A percentile compares a stretch with the other conserved stretches of the same genome.
phyloP scores from a whole-genome alignment of 1,284 basidiomycete species.

The Irpex rosettiformis region DNA sequence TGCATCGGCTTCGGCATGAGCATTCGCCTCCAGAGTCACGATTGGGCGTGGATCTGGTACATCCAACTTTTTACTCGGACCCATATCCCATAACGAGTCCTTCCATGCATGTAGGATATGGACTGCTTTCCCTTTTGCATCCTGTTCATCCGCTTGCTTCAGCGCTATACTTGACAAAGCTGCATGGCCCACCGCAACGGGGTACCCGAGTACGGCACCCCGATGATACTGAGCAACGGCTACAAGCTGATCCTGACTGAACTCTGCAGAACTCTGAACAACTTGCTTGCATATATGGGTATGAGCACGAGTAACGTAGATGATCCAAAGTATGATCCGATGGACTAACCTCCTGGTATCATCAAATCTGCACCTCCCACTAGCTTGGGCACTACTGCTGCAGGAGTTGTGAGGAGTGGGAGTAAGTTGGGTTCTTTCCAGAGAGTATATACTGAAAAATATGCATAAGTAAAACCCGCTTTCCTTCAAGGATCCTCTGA shows the following conservation, averaged over 20 bases:
- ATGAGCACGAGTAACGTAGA: too few species aligned
- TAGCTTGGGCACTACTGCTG: slow-evolving; percentile 60
- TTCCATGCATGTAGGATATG: slow-evolving; percentile 67
- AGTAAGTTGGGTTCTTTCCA: slow-evolving; percentile 69
- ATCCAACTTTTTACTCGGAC: slow-evolving; percentile 52
- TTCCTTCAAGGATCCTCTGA: background rate
- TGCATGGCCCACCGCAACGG: slow-evolving; percentile 71
- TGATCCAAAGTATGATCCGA: slow-evolving; percentile 3
- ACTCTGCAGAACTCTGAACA: slow-evolving; percentile 43
- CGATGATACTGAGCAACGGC: slow-evolving; percentile 50
- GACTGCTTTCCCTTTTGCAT: slow-evolving; percentile 73
- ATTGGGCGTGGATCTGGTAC: slow-evolving; percentile 39
- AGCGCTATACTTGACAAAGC: slow-evolving; percentile 49
- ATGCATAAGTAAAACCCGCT: background rate
- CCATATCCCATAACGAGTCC: slow-evolving; percentile 69
- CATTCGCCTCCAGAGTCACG: background rate
- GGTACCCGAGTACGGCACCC: slow-evolving; percentile 36
- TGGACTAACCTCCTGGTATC: slow-evolving; percentile 68
- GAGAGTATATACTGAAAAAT: slow-evolving; percentile 56
- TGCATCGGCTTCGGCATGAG: background rate
- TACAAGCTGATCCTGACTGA: slow-evolving; percentile 51
- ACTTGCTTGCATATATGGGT: slow-evolving; percentile 55
- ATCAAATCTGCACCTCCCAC: slow-evolving; percentile 74
- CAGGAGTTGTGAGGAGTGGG: slow-evolving; percentile 62
- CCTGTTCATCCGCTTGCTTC: slow-evolving; percentile 29